These are phyloP conservation scores for Penicillium sclerotigenum DNA, from an alignment of 2,329 filamentous ascomycete species.

Conservation along the genomic window DNA sequence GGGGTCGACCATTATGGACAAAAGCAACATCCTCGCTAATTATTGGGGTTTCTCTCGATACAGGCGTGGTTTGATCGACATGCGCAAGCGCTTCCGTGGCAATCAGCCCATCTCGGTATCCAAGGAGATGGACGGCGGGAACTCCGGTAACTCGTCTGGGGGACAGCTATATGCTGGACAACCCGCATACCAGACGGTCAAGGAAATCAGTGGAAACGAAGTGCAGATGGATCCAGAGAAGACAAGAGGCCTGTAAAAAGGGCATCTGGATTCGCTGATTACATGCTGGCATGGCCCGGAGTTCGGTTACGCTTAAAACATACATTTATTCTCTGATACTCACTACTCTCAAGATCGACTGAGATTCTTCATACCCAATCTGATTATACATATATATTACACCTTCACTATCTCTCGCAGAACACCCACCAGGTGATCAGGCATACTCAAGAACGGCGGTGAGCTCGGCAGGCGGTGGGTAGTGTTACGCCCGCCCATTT, in stretches of 20 bases:
- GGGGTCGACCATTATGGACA: background rate
- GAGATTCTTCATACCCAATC: conserved; percentile 1
- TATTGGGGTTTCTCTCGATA: background rate
- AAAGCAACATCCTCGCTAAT: conserved; percentile 8
- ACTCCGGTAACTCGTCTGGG: conserved; percentile 35
- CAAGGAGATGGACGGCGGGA: conserved; percentile 58
- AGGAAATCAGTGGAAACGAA: conserved; percentile 66
- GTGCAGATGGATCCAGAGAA: conserved; percentile 49
- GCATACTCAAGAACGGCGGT: conserved; percentile 43
- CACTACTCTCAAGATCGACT: background rate
- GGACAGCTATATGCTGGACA: conserved; percentile 78
- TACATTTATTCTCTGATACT: conserved; percentile 3
- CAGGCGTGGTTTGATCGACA: conserved; percentile 85
- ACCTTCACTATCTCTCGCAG: conserved; percentile 27
- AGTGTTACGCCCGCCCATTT: conserved; percentile 25
- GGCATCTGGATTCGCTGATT: conserved; percentile 13
- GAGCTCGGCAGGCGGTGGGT: conserved; percentile 35
- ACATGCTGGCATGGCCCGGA: conserved; percentile 27
- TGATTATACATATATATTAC: conserved; percentile 2
- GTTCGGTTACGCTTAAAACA: conserved; percentile 17
- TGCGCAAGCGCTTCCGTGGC: conserved; percentile 96
- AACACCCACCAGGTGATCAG: conserved; percentile 33
- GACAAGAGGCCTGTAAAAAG: conserved; percentile 43
- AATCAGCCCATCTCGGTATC: conserved; percentile 78
- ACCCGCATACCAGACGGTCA: conserved; percentile 65